phyloP scores from a whole-genome alignment of 495 filamentous ascomycete species.

The Thermothielavioides terrestris region DNA sequence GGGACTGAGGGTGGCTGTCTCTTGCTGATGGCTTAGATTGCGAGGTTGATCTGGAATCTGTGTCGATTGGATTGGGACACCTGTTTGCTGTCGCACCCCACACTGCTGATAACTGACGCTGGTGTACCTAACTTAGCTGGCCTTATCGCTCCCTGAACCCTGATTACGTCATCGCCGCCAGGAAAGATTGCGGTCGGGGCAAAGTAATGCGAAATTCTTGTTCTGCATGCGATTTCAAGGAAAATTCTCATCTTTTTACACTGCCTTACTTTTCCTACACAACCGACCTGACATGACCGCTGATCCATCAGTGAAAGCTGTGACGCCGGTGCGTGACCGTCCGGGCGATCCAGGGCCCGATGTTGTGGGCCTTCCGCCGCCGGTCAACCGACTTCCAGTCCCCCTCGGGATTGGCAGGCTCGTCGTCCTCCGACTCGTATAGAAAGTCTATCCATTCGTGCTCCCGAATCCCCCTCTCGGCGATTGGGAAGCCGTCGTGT shows the following conservation, averaged over 20 bases:
- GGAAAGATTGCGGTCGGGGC: too few relatives aligned
- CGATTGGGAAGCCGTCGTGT: neutral
- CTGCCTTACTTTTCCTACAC: too few relatives aligned
- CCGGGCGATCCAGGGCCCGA: neutral
- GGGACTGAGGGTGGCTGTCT: neutral
- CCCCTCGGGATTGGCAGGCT: neutral
- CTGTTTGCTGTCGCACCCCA: conserved; percentile 9
- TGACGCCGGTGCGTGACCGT: neutral
- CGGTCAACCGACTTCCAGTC: neutral
- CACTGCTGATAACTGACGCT: too few relatives aligned
- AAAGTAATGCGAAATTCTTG: too few relatives aligned
- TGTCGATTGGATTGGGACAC: conserved; percentile 3
- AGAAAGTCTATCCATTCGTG: conserved; percentile 8
- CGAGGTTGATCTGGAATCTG: neutral
- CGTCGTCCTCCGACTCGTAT: conserved; percentile 1
- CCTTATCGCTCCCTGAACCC: conserved; percentile 23
- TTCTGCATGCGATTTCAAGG: too few relatives aligned
- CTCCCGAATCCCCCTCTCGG: neutral
- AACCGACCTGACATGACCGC: too few relatives aligned
- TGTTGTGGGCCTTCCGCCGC: neutral
- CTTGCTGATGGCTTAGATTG: neutral
- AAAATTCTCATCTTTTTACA: too few relatives aligned
- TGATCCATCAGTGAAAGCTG: neutral
- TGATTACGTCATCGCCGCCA: too few relatives aligned
- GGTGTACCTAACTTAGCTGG: too few relatives aligned